These are phyloP conservation scores for Neurospora sp. DNA, from an alignment of 2,329 filamentous ascomycete species.

Conservation along the genomic window DNA sequence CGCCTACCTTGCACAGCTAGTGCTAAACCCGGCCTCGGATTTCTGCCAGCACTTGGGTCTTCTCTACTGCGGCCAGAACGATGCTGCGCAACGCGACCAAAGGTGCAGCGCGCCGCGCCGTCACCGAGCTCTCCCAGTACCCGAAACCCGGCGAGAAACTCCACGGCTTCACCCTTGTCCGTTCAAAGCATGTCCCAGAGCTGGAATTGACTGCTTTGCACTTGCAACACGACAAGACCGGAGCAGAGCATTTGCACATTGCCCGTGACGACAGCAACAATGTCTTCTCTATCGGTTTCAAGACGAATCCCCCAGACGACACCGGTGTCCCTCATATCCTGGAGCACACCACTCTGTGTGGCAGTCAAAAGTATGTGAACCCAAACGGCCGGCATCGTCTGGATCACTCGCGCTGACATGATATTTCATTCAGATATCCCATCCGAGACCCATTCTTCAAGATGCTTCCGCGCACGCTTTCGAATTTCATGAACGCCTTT, in stretches of 20 bases:
- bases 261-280: conserved; percentile 95
- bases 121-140: conserved; percentile 66
- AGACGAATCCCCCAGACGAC: conserved; percentile 94
- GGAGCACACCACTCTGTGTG: conserved; percentile 94
- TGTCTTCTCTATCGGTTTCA: conserved; percentile 98
- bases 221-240: conserved; percentile 87
- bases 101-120: conserved; percentile 46
- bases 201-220: conserved; percentile 86
- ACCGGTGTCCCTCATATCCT: conserved; percentile 95
- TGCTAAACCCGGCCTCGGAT: not conserved
- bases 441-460: conserved; percentile 99
- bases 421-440: conserved; percentile 57
- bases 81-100: conserved; percentile 23
- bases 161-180: conserved; percentile 85
- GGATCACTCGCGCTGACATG: not conserved
- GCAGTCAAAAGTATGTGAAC: conserved; percentile 69
- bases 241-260: conserved; percentile 91
- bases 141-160: conserved; percentile 76
- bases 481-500: conserved; percentile 99
- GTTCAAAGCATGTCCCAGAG: conserved; percentile 87
- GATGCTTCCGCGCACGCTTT: conserved; percentile 96
- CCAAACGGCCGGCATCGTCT: not conserved
- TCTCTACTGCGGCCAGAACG: not conserved
- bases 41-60: not conserved
- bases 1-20: not conserved